A percentile compares a stretch with the other conserved stretches of the same genome.
phyloP scores from a whole-genome alignment of 2,329 filamentous ascomycete species.

The Chaetomiaceae sp. region DNA sequence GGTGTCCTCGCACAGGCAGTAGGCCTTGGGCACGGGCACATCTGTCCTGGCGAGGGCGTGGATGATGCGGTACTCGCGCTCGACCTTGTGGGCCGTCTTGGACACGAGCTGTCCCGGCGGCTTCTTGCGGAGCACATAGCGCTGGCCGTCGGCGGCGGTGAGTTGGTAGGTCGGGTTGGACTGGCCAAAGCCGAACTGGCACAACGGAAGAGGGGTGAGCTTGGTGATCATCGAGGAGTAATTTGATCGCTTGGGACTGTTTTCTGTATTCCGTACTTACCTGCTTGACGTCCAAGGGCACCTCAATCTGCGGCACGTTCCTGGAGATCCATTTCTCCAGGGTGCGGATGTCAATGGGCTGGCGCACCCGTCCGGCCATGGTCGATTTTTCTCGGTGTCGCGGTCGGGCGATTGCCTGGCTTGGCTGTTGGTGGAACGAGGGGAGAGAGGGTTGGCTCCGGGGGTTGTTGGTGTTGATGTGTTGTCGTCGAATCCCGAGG shows the following conservation, averaged over 20 bases:
- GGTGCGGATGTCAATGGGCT: constrained; percentile 78
- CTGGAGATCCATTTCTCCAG: constrained; percentile 73
- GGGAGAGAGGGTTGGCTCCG: not conserved
- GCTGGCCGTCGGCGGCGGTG: constrained; percentile 62
- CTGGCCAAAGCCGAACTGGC: constrained; percentile 91
- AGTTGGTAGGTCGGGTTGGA: constrained; percentile 96
- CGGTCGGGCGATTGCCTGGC: not conserved
- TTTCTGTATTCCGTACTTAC: constrained; percentile 49
- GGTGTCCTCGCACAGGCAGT: constrained; percentile 80
- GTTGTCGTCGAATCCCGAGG: constrained; percentile 1
- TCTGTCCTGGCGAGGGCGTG: constrained; percentile 68
- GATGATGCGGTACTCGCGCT: constrained; percentile 90
- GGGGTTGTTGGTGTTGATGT: constrained; percentile 8
- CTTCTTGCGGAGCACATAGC: constrained; percentile 94
- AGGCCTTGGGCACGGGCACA: constrained; percentile 79
- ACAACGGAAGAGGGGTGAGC: not conserved
- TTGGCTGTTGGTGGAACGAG: not conserved
- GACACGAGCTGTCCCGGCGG: constrained; percentile 91
- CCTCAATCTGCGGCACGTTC: constrained; percentile 78
- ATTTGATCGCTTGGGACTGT: too few relatives aligned
- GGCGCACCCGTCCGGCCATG: constrained; percentile 84
- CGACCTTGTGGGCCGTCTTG: constrained; percentile 91
- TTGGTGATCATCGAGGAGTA: constrained; percentile 1
- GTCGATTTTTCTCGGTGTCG: constrained; percentile 8
- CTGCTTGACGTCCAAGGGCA: constrained; percentile 85